phyloP scores from a whole-genome alignment of 2,329 filamentous ascomycete species.

The Trichothecium sympodiale region DNA sequence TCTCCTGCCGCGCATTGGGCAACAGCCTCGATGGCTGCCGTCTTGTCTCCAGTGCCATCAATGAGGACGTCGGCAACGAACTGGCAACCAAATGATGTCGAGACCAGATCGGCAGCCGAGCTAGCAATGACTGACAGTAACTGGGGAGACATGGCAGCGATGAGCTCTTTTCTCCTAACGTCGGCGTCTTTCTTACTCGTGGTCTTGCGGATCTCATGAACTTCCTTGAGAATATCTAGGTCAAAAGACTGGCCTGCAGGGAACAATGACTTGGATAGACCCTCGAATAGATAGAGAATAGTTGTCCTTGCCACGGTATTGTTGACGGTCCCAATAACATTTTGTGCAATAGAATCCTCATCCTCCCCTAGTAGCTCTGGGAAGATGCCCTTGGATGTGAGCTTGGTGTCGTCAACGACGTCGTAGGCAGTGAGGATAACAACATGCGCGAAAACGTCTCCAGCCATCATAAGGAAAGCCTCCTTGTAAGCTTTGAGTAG shows the following conservation, averaged over 20 bases:
- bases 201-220: conserved; percentile 66
- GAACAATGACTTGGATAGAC: conserved; percentile 49
- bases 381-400: conserved; percentile 77
- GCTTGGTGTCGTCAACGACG: conserved; percentile 86
- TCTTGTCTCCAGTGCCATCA: conserved; percentile 63
- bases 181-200: conserved; percentile 91
- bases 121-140: conserved; percentile 64
- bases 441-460: conserved; percentile 66
- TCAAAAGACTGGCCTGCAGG: conserved; percentile 52
- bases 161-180: conserved; percentile 62
- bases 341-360: conserved; percentile 48
- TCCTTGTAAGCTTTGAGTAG: conserved; percentile 86
- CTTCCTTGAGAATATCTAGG: conserved; percentile 60
- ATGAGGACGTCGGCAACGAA: conserved; percentile 77
- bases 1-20: conserved; percentile 51
- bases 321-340: conserved; percentile 52
- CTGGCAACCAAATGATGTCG: conserved; percentile 75
- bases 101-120: conserved; percentile 55
- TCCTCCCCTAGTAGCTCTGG: conserved; percentile 72
- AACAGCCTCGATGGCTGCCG: conserved; percentile 59
- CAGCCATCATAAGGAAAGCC: conserved; percentile 74
- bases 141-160: conserved; percentile 61
- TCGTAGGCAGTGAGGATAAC: conserved; percentile 81
- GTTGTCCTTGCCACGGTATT: conserved; percentile 55
- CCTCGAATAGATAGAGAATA: conserved; percentile 73